Percentiles rank a stretch among this genome's conserved stretches.
Evolutionary conservation across 2,329 filamentous ascomycete genomes (phyloP).

Genomic region (Aspergillus alliaceus): DNA sequence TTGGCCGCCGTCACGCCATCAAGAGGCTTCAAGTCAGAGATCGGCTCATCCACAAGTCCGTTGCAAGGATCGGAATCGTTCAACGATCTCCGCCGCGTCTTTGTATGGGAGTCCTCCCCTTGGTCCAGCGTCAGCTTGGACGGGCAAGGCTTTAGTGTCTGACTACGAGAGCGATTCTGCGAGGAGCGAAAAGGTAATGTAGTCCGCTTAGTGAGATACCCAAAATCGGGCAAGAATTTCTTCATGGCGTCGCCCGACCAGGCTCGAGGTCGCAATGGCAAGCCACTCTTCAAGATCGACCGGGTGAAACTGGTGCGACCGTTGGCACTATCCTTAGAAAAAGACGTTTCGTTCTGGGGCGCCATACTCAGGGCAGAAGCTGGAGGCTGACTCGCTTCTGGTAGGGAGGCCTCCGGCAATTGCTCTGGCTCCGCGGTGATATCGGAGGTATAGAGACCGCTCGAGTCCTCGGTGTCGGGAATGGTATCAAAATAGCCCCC

Average conservation of each 20-base stretch:
- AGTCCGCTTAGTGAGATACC: conserved; percentile 30
- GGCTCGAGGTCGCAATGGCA: conserved; percentile 35
- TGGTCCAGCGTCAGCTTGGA: conserved; percentile 20
- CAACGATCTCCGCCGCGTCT: conserved; percentile 8
- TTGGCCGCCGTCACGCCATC: conserved; percentile 28
- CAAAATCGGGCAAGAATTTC: conserved; percentile 38
- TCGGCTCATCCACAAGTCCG: conserved; percentile 28
- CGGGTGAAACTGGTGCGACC: conserved; percentile 34
- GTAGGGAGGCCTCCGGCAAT: conserved; percentile 5
- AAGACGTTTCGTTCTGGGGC: background rate
- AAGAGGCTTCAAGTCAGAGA: conserved; percentile 33
- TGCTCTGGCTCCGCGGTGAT: conserved; percentile 36
- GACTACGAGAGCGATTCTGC: conserved; percentile 30
- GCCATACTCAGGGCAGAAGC: background rate
- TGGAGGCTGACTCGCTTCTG: background rate
- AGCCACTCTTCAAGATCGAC: conserved; percentile 32
- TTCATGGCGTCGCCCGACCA: conserved; percentile 38
- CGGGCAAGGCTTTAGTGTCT: conserved; percentile 21
- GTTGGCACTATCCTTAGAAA: conserved; percentile 18
- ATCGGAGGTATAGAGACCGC: conserved; percentile 30
- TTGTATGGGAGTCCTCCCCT: conserved; percentile 6
- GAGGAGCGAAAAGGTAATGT: conserved; percentile 30
- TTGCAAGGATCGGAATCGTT: conserved; percentile 21
- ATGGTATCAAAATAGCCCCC: conserved; percentile 49
- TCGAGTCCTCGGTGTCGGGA: conserved; percentile 32